These are phyloP conservation scores for Prunus yedoensis DNA, from an alignment of 331 rosid species.

Conservation along the genomic window DNA sequence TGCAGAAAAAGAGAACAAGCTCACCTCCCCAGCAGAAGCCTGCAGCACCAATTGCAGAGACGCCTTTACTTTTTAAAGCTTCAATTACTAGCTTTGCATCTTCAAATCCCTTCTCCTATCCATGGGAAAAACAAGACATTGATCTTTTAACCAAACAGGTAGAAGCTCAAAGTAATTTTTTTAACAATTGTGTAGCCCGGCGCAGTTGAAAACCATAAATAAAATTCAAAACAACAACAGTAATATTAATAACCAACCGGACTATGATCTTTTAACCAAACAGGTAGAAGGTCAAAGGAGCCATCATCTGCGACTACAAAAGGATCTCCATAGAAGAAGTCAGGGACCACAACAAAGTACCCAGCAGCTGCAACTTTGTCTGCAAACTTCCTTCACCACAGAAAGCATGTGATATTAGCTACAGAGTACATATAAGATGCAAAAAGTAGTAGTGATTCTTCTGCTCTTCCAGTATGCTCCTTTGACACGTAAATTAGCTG, in stretches of 20 bases:
- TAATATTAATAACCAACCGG: constrained; percentile 11
- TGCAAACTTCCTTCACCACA: constrained; percentile 28
- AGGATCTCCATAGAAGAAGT: constrained; percentile 25
- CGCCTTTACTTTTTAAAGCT: constrained; percentile 60
- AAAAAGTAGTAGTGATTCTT: background rate
- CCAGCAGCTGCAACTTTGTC: constrained; percentile 35
- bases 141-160: no score
- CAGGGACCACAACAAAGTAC: constrained; percentile 32
- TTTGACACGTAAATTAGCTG: background rate
- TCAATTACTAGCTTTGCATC: constrained; percentile 51
- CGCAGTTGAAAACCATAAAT: background rate
- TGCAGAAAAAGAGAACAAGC: constrained; percentile 3
- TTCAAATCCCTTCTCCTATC: constrained; percentile 58
- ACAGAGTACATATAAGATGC: background rate
- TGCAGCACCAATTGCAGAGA: constrained; percentile 60
- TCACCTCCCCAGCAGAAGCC: constrained; percentile 89
- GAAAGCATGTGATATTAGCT: background rate
- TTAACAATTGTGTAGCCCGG: background rate
- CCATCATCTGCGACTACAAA: constrained; percentile 16
- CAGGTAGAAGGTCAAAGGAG: background rate
- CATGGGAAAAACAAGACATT: constrained; percentile 3
- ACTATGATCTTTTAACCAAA: constrained; percentile 23
- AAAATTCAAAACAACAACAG: background rate
- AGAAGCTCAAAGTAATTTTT: no score
- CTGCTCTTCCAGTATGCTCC: no score